These are phyloP conservation scores for Penicillium sp. DNA, from an alignment of 2,329 filamentous ascomycete species.

Conservation along the genomic window DNA sequence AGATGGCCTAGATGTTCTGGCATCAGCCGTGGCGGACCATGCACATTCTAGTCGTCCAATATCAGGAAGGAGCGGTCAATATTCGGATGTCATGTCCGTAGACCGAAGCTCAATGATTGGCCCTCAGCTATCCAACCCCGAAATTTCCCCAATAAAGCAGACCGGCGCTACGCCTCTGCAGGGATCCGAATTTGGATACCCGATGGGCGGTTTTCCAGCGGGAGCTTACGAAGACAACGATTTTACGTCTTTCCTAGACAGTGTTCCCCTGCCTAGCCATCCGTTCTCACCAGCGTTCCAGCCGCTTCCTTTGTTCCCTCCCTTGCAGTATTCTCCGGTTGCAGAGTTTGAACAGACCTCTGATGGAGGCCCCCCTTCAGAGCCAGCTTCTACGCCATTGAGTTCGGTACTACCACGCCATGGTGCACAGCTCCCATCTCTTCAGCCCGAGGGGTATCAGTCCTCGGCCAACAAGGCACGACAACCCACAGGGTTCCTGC, in stretches of 20 bases:
- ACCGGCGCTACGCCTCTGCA: slow-evolving; percentile 21
- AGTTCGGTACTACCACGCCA: slow-evolving; percentile 35
- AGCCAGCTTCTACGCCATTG: slow-evolving; percentile 23
- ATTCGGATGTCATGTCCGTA: slow-evolving; percentile 6
- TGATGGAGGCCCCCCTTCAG: slow-evolving; percentile 14
- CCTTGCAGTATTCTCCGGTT: slow-evolving; percentile 26
- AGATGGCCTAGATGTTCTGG: slow-evolving; percentile 31
- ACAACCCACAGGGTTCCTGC: slow-evolving; percentile 30
- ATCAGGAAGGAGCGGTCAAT: slow-evolving; percentile 14
- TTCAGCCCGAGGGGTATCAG: slow-evolving; percentile 33
- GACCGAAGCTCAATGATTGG: slow-evolving; percentile 15
- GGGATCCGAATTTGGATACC: slow-evolving; percentile 26
- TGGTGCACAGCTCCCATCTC: slow-evolving; percentile 34
- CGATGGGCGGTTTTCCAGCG: slow-evolving; percentile 13
- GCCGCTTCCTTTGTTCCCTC: slow-evolving; percentile 33
- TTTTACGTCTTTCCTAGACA: slow-evolving; percentile 38
- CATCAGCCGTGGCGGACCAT: slow-evolving; percentile 28
- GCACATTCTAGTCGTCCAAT: slow-evolving; percentile 13
- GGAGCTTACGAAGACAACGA: slow-evolving; percentile 32
- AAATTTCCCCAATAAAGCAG: slow-evolving; percentile 15
- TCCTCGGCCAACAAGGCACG: slow-evolving; percentile 21
- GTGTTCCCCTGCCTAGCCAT: slow-evolving; percentile 34
- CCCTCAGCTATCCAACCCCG: slow-evolving; percentile 8
- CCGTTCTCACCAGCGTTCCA: slow-evolving; percentile 36
- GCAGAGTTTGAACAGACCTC: slow-evolving; percentile 28